A percentile compares a stretch with the other conserved stretches of the same genome.
phyloP scores from a whole-genome alignment of 768 basidiomycete genomes.

The Suillus subaureus region DNA sequence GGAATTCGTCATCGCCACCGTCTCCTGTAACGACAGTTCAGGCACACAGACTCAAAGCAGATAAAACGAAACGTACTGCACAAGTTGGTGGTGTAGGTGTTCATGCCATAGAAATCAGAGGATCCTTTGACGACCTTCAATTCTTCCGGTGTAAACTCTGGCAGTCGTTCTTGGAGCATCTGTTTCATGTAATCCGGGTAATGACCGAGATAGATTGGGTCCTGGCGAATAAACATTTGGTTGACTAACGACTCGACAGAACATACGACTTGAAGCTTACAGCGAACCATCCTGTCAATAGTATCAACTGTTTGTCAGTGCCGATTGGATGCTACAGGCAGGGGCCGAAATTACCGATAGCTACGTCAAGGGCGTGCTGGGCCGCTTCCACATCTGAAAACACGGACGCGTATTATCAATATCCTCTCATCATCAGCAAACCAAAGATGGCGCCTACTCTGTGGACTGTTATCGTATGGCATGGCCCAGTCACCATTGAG shows the following conservation, averaged over 20 bases:
- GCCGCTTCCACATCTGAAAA: conserved; percentile 63
- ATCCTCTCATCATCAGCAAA: neutral
- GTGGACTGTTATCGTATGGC: conserved; percentile 68
- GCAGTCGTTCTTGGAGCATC: conserved; percentile 59
- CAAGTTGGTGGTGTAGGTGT: conserved; percentile 70
- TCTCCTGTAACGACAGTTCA: conserved; percentile 41
- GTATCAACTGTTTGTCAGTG: conserved; percentile 18
- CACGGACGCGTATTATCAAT: conserved; percentile 9
- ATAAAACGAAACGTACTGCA: conserved; percentile 44
- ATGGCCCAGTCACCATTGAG: conserved; percentile 77
- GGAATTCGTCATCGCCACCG: conserved; percentile 65
- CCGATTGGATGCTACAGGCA: conserved; percentile 25
- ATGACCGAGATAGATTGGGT: conserved; percentile 71
- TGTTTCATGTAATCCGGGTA: conserved; percentile 64
- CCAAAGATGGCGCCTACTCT: conserved; percentile 48
- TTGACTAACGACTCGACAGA: neutral
- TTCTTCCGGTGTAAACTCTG: conserved; percentile 59
- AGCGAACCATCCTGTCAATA: conserved; percentile 54
- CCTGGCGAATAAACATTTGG: conserved; percentile 31
- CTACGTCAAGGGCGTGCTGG: conserved; percentile 71
- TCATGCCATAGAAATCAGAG: conserved; percentile 74
- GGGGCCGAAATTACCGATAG: conserved; percentile 55
- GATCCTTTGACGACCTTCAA: conserved; percentile 59
- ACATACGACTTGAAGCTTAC: conserved; percentile 34
- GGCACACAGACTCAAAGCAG: neutral